phyloP scores from a whole-genome alignment of 495 filamentous ascomycete species.

The Penicillium lagena region DNA sequence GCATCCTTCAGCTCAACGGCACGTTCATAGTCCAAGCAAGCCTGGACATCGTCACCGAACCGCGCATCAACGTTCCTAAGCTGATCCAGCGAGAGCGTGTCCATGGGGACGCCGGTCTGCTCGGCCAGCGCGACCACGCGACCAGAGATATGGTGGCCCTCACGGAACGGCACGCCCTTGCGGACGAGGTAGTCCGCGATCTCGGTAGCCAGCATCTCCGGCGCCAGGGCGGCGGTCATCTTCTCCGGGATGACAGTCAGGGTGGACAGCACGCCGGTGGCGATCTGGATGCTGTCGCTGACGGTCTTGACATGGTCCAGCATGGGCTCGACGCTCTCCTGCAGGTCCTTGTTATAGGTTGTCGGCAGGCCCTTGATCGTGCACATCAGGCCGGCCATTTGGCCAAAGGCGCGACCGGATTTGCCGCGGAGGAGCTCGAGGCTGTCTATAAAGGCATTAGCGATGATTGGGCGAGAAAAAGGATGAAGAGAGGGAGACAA shows the following conservation, averaged over 20 bases:
- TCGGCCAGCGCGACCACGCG: conserved; percentile 71
- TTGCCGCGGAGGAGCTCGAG: conserved; percentile 88
- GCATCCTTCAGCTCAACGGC: conserved; percentile 80
- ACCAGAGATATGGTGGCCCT: conserved; percentile 88
- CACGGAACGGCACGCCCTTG: conserved; percentile 70
- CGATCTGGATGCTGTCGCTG: conserved; percentile 78
- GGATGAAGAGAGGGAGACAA: not conserved
- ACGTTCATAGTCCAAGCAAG: conserved; percentile 77
- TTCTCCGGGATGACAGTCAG: conserved; percentile 61
- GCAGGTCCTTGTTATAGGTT: conserved; percentile 93
- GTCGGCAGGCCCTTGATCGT: conserved; percentile 83
- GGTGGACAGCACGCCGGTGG: conserved; percentile 66
- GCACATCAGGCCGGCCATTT: conserved; percentile 83
- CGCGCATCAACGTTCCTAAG: conserved; percentile 67
- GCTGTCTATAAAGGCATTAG: conserved; percentile 55
- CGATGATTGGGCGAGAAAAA: not conserved
- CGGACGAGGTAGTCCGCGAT: conserved; percentile 88
- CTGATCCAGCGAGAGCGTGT: conserved; percentile 63
- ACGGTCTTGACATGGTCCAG: conserved; percentile 86
- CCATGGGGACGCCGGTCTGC: conserved; percentile 64
- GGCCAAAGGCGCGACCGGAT: conserved; percentile 74
- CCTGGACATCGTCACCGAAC: conserved; percentile 68
- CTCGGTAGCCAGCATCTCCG: conserved; percentile 75
- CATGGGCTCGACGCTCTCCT: conserved; percentile 84
- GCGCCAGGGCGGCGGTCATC: conserved; percentile 71